Conservation (phyloP, 2,329 filamentous ascomycete species). For the Ophiostoma quercus region DNA sequence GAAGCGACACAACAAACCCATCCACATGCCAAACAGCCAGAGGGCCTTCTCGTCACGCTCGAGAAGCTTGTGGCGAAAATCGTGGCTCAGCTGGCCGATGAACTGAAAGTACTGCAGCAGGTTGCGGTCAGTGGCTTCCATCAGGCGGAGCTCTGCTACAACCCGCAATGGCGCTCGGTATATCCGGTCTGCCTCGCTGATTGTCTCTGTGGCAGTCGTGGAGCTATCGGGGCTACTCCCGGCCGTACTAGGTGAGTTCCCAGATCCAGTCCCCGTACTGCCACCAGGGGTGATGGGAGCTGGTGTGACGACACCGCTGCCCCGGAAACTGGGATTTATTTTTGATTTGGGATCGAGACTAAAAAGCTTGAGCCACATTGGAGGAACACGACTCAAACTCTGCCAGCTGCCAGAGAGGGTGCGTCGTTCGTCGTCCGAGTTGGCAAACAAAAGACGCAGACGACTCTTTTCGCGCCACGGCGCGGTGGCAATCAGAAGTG, state of each 20-base stretch:
- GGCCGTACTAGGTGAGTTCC: neutral
- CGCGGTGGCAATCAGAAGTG: constrained; percentile 27
- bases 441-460: constrained; percentile 25
- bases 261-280: neutral
- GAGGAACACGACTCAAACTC: constrained; percentile 25
- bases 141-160: constrained; percentile 25
- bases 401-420: constrained; percentile 27
- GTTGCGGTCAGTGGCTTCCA: constrained; percentile 23
- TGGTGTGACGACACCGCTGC: constrained; percentile 17
- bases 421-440: constrained; percentile 26
- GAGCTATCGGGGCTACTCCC: constrained; percentile 10
- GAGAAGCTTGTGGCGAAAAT: constrained; percentile 25
- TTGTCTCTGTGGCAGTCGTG: neutral
- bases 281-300: neutral
- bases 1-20: constrained; percentile 30
- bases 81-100: constrained; percentile 26
- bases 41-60: constrained; percentile 28
- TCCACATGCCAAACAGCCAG: constrained; percentile 31
- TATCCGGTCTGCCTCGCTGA: constrained; percentile 24
- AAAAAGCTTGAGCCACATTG: constrained; percentile 27
- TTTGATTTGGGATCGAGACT: constrained; percentile 22
- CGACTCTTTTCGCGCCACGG: constrained; percentile 25
- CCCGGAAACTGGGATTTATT: neutral
- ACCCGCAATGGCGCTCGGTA: constrained; percentile 28
- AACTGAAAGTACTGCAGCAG: constrained; percentile 29